Evolutionary conservation across 306 rosid species (phyloP).

Genomic region (Rubus idaeus): DNA sequence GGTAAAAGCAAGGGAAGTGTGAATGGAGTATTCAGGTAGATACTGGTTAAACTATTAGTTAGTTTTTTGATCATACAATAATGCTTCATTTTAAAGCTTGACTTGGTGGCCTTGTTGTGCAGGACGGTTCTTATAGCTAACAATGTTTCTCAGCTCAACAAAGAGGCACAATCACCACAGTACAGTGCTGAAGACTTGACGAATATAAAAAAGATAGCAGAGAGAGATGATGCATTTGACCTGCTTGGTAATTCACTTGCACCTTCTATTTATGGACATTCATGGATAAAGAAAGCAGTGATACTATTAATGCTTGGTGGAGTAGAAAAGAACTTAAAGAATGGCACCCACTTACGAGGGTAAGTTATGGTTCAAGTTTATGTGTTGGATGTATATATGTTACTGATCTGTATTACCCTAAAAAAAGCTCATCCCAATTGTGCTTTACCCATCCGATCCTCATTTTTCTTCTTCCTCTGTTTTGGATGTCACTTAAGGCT

Average conservation of each 20-base stretch:
- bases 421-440: background rate
- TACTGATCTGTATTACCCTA: slow-evolving; percentile 8
- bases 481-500: background rate
- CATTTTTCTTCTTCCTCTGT: background rate
- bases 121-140: slow-evolving; percentile 94
- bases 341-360: slow-evolving; percentile 98
- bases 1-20: slow-evolving; percentile 87
- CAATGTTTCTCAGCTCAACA: slow-evolving; percentile 88
- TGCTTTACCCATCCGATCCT: background rate
- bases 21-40: slow-evolving; percentile 95
- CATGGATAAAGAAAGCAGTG: slow-evolving; percentile 98
- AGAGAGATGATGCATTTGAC: slow-evolving; percentile 86
- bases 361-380: slow-evolving; percentile 39
- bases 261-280: slow-evolving; percentile 95
- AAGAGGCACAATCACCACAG: slow-evolving; percentile 95
- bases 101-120: slow-evolving; percentile 31
- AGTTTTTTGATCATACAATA: slow-evolving; percentile 5
- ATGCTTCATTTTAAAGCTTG: slow-evolving; percentile 16
- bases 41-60: slow-evolving; percentile 15
- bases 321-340: slow-evolving; percentile 93
- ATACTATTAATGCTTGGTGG: slow-evolving; percentile 91
- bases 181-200: slow-evolving; percentile 77
- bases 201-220: slow-evolving; percentile 76
- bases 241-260: slow-evolving; percentile 94
- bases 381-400: slow-evolving; percentile 24